Percentiles rank a stretch among this genome's conserved stretches.
phyloP scores from a whole-genome alignment of 805 yeast species.

The Zygoascus ofunaensis region DNA sequence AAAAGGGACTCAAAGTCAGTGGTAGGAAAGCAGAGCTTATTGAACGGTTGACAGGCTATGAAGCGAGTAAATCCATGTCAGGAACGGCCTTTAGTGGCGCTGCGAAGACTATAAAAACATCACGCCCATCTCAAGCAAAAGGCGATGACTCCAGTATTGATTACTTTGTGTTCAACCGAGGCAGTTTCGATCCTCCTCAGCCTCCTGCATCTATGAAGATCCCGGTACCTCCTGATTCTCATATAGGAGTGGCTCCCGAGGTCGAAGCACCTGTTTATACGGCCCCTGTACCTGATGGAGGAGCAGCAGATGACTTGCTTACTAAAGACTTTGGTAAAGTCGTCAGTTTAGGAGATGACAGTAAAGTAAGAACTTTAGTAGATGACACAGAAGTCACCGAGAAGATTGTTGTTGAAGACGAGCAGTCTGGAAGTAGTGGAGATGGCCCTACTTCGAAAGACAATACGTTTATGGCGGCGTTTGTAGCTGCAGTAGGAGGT shows the following conservation, averaged over 20 bases:
- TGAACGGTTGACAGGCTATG: slow-evolving; percentile 23
- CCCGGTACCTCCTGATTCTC: slow-evolving; percentile 24
- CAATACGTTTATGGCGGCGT: slow-evolving; percentile 25
- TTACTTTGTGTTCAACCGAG: slow-evolving; percentile 22
- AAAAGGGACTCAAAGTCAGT: slow-evolving; percentile 49
- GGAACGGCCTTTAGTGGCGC: not conserved
- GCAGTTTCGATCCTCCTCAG: slow-evolving; percentile 6
- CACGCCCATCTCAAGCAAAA: slow-evolving; percentile 22
- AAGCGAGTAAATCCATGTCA: slow-evolving; percentile 7
- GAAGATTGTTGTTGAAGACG: slow-evolving; percentile 9
- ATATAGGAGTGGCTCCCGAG: slow-evolving; percentile 11
- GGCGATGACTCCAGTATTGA: slow-evolving; percentile 31
- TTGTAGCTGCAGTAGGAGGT: slow-evolving; percentile 27
- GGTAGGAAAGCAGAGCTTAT: slow-evolving; percentile 55
- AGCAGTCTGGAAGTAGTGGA: slow-evolving; percentile 10
- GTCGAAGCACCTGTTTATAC: slow-evolving; percentile 8
- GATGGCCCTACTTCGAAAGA: slow-evolving; percentile 19
- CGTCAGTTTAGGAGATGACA: slow-evolving; percentile 11
- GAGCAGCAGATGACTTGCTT: slow-evolving; percentile 19
- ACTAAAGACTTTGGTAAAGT: slow-evolving; percentile 17
- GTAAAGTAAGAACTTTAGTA: slow-evolving; percentile 22
- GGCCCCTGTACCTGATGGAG: slow-evolving; percentile 15
- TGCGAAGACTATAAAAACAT: not conserved
- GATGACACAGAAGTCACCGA: slow-evolving; percentile 13
- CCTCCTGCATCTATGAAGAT: slow-evolving; percentile 20